Percentiles rank a stretch among this genome's conserved stretches.
Evolutionary conservation across 208 protist genomes (phyloP).

Genomic region (Blechomonas ayalai): DNA sequence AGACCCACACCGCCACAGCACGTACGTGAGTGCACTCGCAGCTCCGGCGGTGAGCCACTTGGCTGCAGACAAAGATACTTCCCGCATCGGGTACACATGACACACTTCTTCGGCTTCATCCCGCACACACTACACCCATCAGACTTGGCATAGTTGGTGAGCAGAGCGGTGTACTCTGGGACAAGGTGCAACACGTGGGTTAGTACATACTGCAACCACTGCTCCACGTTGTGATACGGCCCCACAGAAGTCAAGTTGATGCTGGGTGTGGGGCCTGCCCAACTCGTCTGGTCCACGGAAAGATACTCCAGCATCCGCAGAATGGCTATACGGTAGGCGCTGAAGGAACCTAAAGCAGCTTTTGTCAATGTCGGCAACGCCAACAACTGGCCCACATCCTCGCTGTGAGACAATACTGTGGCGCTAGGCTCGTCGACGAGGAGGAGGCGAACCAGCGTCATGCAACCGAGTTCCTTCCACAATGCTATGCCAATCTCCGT

Average conservation of each 20-base stretch:
- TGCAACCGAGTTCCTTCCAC: conserved; percentile 45
- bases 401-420: conserved; percentile 2
- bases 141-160: conserved; percentile 13
- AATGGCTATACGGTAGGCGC: conserved; percentile 16
- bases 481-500: conserved; percentile 15
- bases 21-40: conserved; percentile 36
- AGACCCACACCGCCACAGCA: conserved; percentile 53
- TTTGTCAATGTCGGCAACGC: conserved; percentile 13
- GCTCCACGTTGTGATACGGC: conserved; percentile 5
- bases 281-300: background rate
- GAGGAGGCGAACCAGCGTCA: conserved; percentile 55
- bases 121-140: conserved; percentile 21
- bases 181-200: conserved; percentile 43
- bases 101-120: conserved; percentile 12
- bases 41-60: conserved; percentile 17
- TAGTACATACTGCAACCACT: conserved; percentile 25
- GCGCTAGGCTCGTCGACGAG: conserved; percentile 14
- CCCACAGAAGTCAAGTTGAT: background rate
- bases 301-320: conserved; percentile 59
- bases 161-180: conserved; percentile 20
- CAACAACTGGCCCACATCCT: background rate
- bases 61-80: conserved; percentile 22
- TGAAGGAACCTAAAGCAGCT: conserved; percentile 13
- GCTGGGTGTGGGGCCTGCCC: background rate
- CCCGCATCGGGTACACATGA: conserved; percentile 58